Conservation (phyloP, 1,139 yeast genomes). For the Saccharomyces hybrid region DNA sequence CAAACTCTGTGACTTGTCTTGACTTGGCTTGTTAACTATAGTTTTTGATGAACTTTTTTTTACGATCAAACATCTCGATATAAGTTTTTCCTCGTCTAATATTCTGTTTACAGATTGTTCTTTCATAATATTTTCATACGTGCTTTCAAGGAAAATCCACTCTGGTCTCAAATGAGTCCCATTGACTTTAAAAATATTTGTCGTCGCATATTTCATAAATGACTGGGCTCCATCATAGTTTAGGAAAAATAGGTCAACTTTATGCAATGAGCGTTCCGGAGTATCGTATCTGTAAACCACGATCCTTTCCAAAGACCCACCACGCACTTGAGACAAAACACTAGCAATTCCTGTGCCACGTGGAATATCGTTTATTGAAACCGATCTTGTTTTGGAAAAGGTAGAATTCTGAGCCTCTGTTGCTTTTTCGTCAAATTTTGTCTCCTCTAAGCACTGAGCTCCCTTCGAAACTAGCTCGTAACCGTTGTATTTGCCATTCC, state of each 20-base stretch:
- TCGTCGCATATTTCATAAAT: constrained; percentile 49
- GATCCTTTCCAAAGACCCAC: constrained; percentile 67
- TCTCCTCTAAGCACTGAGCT: not conserved
- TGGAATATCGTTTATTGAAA: constrained; percentile 37
- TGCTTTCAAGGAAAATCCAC: constrained; percentile 24
- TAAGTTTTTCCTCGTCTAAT: constrained; percentile 21
- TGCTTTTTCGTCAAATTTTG: not conserved
- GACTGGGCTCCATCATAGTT: constrained; percentile 46
- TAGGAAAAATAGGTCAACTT: constrained; percentile 48
- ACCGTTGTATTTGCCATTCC: not conserved
- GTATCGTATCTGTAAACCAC: constrained; percentile 19
- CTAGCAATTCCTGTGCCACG: constrained; percentile 41
- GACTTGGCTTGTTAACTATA: constrained; percentile 18
- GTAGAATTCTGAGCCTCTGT: not conserved
- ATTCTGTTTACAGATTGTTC: not conserved
- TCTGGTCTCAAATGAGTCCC: constrained; percentile 43
- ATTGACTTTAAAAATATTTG: constrained; percentile 54
- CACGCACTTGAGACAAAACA: constrained; percentile 52
- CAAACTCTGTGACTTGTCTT: constrained; percentile 21
- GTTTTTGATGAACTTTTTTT: constrained; percentile 26
- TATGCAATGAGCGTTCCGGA: constrained; percentile 5
- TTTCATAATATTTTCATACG: not conserved
- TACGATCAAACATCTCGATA: constrained; percentile 38
- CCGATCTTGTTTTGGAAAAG: constrained; percentile 14
- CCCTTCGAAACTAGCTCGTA: not conserved